phyloP scores from a whole-genome alignment of 2,329 filamentous ascomycete genomes.

The Pseudogymnoascus sp. region DNA sequence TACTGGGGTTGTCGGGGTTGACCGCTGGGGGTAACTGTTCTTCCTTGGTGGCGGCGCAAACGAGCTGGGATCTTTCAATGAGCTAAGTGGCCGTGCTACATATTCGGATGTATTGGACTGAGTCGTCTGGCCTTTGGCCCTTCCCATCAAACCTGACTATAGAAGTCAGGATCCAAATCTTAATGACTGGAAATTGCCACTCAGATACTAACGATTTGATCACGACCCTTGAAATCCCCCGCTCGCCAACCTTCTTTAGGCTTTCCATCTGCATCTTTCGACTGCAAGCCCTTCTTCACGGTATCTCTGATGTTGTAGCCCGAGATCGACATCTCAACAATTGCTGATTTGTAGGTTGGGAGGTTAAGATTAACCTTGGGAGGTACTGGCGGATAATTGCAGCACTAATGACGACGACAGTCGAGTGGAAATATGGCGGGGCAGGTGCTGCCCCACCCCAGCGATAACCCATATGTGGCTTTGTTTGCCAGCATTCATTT shows the following conservation, averaged over 20 bases:
- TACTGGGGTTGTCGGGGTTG: background rate
- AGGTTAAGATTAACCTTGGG: constrained; percentile 1
- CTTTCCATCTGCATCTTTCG: constrained; percentile 44
- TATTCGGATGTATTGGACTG: constrained; percentile 11
- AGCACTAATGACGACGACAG: constrained; percentile 1
- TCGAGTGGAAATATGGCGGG: background rate
- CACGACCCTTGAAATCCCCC: constrained; percentile 31
- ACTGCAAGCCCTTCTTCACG: constrained; percentile 47
- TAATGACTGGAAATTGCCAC: background rate
- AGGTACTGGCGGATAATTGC: background rate
- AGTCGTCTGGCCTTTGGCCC: constrained; percentile 23
- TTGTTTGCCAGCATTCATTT: background rate
- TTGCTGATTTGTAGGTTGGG: background rate
- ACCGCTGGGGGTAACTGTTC: constrained; percentile 10
- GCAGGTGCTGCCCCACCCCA: background rate
- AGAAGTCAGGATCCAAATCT: background rate
- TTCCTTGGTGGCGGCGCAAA: constrained; percentile 63
- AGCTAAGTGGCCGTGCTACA: constrained; percentile 44
- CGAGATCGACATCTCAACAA: background rate
- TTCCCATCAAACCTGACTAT: constrained; percentile 29
- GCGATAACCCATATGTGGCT: background rate
- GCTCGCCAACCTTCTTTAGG: constrained; percentile 45
- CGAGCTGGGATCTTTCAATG: constrained; percentile 54
- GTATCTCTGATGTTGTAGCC: constrained; percentile 33
- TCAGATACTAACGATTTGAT: constrained; percentile 24